phyloP scores from a whole-genome alignment of 148 eudicot genomes.

The Polygonum maritimum region DNA sequence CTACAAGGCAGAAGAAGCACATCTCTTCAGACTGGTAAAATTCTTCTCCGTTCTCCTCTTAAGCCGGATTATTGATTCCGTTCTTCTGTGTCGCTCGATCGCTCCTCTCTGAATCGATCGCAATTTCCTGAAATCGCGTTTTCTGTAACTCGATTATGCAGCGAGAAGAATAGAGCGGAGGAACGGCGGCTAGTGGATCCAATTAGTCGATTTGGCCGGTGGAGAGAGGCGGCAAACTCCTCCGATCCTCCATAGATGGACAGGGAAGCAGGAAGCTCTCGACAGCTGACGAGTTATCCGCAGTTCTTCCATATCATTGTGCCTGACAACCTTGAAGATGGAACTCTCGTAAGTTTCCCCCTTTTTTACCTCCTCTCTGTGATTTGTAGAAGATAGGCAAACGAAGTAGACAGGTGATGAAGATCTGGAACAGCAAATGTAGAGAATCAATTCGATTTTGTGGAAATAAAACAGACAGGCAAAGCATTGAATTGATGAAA shows the following conservation, averaged over 20 bases:
- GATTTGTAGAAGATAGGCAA: neutral
- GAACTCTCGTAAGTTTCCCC: neutral
- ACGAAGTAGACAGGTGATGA: too few relatives aligned
- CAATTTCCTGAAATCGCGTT: neutral
- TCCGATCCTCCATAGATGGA: constrained; percentile 5
- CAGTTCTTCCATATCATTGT: neutral
- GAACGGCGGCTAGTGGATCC: neutral
- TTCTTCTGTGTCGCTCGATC: neutral
- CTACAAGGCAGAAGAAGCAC: neutral
- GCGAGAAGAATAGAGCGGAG: neutral
- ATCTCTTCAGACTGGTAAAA: neutral
- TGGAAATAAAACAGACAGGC: neutral
- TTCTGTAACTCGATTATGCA: too few relatives aligned
- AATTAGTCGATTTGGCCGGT: neutral
- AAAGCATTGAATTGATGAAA: neutral
- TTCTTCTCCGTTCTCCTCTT: neutral
- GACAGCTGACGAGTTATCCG: neutral
- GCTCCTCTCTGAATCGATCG: neutral
- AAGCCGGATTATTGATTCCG: neutral
- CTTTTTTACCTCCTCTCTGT: neutral
- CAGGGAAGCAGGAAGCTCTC: neutral
- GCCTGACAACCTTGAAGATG: neutral
- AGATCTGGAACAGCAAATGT: too few relatives aligned
- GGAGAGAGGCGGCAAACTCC: neutral
- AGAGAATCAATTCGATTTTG: too few relatives aligned